These are phyloP conservation scores for Beauveria asiatica DNA, from an alignment of 2,329 filamentous ascomycete species.

Conservation along the genomic window DNA sequence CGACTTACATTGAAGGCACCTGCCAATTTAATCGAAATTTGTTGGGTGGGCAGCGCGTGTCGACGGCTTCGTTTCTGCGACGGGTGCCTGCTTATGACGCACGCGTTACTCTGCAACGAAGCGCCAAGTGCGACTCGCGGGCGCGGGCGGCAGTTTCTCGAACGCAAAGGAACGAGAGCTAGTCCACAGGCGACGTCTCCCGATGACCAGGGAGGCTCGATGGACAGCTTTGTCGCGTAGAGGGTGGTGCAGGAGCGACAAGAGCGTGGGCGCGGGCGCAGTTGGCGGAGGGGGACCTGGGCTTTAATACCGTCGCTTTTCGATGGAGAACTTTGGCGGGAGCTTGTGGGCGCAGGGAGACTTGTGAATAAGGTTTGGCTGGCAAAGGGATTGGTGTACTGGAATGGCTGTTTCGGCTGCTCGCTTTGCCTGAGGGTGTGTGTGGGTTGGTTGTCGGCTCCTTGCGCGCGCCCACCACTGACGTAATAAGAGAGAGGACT, in stretches of 20 bases:
- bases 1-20: conserved; percentile 11
- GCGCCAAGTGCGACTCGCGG: not conserved
- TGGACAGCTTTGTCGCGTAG: not conserved
- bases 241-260: not conserved
- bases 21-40: not conserved
- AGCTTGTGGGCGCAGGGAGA: not conserved
- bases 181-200: not conserved
- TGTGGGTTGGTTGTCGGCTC: not conserved
- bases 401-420: not conserved
- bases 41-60: not conserved
- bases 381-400: not conserved
- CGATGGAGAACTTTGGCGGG: not conserved
- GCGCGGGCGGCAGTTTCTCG: not conserved
- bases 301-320: not conserved
- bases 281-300: not conserved
- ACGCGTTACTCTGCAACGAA: not conserved
- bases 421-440: not conserved
- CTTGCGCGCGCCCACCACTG: not conserved
- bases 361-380: not conserved
- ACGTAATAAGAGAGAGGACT: not conserved
- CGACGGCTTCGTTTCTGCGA: not conserved
- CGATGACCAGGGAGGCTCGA: conserved; percentile 1
- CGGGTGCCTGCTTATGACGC: not conserved
- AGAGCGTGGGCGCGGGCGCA: not conserved
- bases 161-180: not conserved